These are phyloP conservation scores for Retiboletus flavoniger DNA, from an alignment of 1,284 basidiomycete genomes.

Conservation along the genomic window DNA sequence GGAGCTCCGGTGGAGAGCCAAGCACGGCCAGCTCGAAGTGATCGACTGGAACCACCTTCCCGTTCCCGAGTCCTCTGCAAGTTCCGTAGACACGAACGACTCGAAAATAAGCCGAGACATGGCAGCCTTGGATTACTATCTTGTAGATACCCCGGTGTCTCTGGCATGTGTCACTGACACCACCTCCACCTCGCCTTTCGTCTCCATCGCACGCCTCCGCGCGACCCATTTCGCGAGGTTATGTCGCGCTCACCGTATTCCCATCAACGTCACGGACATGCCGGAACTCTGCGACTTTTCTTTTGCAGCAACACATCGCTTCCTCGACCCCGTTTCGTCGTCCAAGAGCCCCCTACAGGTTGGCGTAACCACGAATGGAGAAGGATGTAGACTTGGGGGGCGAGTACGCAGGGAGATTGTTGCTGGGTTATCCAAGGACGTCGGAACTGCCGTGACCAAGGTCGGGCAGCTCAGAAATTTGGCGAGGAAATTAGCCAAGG, in stretches of 20 bases:
- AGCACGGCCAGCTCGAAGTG: slow-evolving; percentile 54
- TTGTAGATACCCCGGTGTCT: slow-evolving; percentile 43
- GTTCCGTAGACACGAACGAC: not conserved
- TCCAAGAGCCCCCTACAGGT: slow-evolving; percentile 71
- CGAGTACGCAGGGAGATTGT: slow-evolving; percentile 85
- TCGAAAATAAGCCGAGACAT: slow-evolving; percentile 35
- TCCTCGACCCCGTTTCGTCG: slow-evolving; percentile 51
- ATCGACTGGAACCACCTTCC: slow-evolving; percentile 51
- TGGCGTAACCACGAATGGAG: slow-evolving; percentile 88
- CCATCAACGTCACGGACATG: slow-evolving; percentile 85
- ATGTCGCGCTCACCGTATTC: slow-evolving; percentile 63
- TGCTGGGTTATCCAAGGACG: slow-evolving; percentile 67
- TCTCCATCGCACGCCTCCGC: slow-evolving; percentile 37
- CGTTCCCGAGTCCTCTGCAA: not conserved
- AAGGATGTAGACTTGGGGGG: slow-evolving; percentile 84
- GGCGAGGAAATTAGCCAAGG: slow-evolving; percentile 46
- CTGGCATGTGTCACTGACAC: slow-evolving; percentile 69
- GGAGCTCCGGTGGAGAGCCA: slow-evolving; percentile 68
- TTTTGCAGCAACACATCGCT: slow-evolving; percentile 86
- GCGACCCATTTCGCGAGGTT: slow-evolving; percentile 56
- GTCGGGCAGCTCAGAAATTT: slow-evolving; percentile 70
- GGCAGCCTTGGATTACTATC: slow-evolving; percentile 46
- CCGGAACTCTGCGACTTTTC: slow-evolving; percentile 88
- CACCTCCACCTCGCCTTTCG: slow-evolving; percentile 16
- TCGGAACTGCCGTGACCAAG: slow-evolving; percentile 77